These are phyloP conservation scores for Salvia splendens DNA, from an alignment of 257 asterid genomes.

Conservation along the genomic window DNA sequence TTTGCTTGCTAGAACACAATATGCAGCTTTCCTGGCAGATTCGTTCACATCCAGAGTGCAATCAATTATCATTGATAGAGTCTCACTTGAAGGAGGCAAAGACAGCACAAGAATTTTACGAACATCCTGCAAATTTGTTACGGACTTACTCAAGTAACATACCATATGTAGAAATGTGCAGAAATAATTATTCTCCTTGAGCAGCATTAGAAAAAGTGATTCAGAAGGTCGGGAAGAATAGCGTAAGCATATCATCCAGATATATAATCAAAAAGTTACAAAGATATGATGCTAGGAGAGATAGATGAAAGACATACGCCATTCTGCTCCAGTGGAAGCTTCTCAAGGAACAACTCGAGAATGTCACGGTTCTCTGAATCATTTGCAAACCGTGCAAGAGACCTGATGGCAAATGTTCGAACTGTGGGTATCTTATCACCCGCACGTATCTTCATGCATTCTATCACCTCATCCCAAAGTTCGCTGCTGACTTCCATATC, in stretches of 20 bases:
- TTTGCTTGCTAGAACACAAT: constrained; percentile 72
- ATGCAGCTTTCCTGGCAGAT: constrained; percentile 84
- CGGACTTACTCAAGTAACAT: constrained; percentile 18
- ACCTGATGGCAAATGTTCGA: constrained; percentile 83
- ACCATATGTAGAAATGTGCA: background rate
- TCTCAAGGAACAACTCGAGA: constrained; percentile 74
- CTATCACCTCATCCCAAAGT: constrained; percentile 95
- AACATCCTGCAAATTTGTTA: constrained; percentile 65
- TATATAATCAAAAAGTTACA: background rate
- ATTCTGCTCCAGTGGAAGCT: constrained; percentile 73
- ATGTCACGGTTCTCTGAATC: constrained; percentile 76
- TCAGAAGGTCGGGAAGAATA: background rate
- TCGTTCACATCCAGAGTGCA: constrained; percentile 88
- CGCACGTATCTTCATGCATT: constrained; percentile 65
- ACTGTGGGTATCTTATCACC: constrained; percentile 78
- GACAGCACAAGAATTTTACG: constrained; percentile 81
- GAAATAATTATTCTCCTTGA: constrained; percentile 6
- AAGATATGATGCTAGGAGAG: constrained; percentile 15
- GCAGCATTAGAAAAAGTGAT: background rate
- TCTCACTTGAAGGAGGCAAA: constrained; percentile 77
- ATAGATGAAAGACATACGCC: constrained; percentile 45
- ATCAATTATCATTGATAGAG: constrained; percentile 65
- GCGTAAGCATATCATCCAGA: constrained; percentile 11
- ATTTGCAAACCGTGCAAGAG: constrained; percentile 81
- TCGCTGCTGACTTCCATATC: constrained; percentile 87